Evolutionary conservation across 2,329 filamentous ascomycete species (phyloP), one percentile per base, ranked within the genome.

Genomic region (Aspergillus viridinutans): DNA sequence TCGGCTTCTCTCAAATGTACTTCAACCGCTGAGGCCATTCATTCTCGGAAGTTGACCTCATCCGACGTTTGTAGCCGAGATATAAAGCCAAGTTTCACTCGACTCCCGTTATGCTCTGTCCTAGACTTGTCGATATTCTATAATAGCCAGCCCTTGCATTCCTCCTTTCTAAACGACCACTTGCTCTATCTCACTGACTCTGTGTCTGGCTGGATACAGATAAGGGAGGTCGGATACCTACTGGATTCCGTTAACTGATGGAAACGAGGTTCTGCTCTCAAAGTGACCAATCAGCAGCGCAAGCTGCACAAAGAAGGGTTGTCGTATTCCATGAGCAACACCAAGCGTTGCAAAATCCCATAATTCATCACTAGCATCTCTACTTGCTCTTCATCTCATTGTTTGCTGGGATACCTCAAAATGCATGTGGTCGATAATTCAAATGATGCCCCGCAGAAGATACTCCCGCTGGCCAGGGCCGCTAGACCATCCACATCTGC

Each of bases 251-350:
- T 17, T 6, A 35, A 35, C 32, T 35, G 4, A 35, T 17, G 32
- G 32, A 35, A 38, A 38, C 32, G 32, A 38, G 14, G 32, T 17
- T 38, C 64, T 72, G 71, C 62, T 67, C 53, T 64, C 64, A 69
- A 72, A 70, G 29, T 73, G 67, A 63, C 71, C 71, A 73, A 73
- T 72, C 67, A 69, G 55, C 56, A 54, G 17, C 56, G 3, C 23
- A 35, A 42, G 28, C 23, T 35, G 43, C n/a, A n/a, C 20, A 38
- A n/a, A 7, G 6, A 38, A 6, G 5, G 32, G 4, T 35, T 38
- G 32, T 38, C 14, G 14, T 38, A 35, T 38, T 38, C 14, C 3
- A 12, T 29, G 9, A 7, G 17, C 14, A 38, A 38, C 5, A 14
- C 12, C 32, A 35, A 17, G 12, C 3, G 12, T 17, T 17, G 32